Evolutionary conservation across 768 basidiomycete genomes (phyloP).

Genomic region (Suillus lakei): DNA sequence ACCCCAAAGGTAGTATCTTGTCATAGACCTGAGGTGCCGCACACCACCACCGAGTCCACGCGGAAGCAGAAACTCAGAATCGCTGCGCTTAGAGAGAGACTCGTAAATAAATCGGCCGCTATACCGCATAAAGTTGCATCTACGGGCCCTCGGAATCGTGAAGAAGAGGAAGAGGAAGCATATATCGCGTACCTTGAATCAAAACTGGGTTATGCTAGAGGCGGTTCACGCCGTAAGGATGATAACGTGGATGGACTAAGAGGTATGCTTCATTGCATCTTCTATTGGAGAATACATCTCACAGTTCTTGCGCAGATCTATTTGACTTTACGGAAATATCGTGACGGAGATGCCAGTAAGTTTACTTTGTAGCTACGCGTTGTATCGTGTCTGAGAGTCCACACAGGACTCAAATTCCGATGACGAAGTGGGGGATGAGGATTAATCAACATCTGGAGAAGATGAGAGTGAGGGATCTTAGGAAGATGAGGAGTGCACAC

Average conservation of each 20-base stretch:
- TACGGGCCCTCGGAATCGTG: constrained; percentile 35
- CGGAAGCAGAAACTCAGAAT: constrained; percentile 18
- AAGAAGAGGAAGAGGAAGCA: constrained; percentile 75
- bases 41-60: not conserved
- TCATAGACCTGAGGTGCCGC: not conserved
- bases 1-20: not conserved
- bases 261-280: constrained; percentile 51
- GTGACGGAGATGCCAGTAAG: not conserved
- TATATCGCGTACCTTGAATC: constrained; percentile 87
- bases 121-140: constrained; percentile 5
- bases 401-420: not conserved
- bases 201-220: constrained; percentile 63
- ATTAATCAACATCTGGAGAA: not conserved
- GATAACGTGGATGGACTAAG: constrained; percentile 81
- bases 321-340: constrained; percentile 50
- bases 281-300: not conserved
- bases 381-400: not conserved
- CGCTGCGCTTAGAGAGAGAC: constrained; percentile 43
- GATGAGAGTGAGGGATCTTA: not conserved
- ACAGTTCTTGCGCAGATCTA: constrained; percentile 45
- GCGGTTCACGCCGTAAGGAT: constrained; percentile 46
- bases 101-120: constrained; percentile 25
- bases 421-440: not conserved
- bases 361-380: not conserved
- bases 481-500: constrained; percentile 43